Conservation (phyloP, 352 stramenopile genomes). For the Globisporangium nunn region DNA sequence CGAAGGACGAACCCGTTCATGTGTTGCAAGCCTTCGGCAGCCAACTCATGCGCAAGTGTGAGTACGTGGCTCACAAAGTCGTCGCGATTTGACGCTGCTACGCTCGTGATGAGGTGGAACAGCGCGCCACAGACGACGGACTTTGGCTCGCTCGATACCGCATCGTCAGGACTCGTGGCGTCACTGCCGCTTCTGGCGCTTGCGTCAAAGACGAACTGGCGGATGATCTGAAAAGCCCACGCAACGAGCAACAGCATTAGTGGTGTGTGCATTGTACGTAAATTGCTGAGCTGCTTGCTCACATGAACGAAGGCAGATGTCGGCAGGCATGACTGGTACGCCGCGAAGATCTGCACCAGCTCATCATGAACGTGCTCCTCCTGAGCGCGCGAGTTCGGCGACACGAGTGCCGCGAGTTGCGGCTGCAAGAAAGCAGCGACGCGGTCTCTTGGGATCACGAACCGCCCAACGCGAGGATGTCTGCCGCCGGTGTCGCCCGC, state of each 20-base stretch:
- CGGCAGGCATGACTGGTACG: conserved; percentile 13
- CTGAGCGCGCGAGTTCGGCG: not conserved
- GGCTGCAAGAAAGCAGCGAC: conserved; percentile 11
- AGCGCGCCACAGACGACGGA: conserved; percentile 6
- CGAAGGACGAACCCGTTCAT: conserved; percentile 14
- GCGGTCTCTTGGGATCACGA: conserved; percentile 3
- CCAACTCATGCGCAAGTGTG: conserved; percentile 27
- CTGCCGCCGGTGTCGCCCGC: not conserved
- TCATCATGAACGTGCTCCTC: not conserved
- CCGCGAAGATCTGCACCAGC: conserved; percentile 11
- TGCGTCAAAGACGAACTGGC: conserved; percentile 13
- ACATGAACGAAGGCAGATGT: conserved; percentile 7
- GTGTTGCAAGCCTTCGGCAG: conserved; percentile 14
- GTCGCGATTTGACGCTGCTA: conserved; percentile 2
- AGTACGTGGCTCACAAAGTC: conserved; percentile 18
- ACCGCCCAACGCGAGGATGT: not conserved
- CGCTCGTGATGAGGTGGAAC: conserved; percentile 9
- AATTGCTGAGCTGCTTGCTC: not conserved
- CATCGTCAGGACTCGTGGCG: not conserved
- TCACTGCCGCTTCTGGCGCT: not conserved
- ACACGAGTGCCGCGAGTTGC: conserved; percentile 3
- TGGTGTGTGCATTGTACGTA: not conserved
- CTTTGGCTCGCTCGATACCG: not conserved
- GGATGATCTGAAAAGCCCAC: conserved; percentile 8
- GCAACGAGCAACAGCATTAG: not conserved